phyloP scores from a whole-genome alignment of 2,329 filamentous ascomycete genomes.

The Fusarium sp. region DNA sequence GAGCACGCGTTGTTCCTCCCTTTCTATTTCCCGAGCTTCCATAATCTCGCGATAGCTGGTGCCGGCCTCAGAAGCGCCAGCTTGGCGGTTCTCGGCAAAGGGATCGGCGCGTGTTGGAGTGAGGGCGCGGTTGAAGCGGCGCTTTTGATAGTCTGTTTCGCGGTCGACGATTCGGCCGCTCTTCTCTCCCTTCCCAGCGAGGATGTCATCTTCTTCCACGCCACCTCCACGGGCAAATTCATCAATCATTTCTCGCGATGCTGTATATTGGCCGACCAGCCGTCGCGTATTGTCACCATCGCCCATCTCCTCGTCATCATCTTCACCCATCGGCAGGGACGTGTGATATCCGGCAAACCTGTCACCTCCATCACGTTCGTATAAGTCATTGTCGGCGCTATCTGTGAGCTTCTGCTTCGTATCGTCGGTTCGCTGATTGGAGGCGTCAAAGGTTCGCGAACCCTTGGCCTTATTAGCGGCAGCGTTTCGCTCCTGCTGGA shows the following conservation, averaged over 20 bases:
- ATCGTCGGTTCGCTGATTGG: slow-evolving; percentile 84
- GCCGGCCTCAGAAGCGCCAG: slow-evolving; percentile 73
- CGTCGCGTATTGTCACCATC: slow-evolving; percentile 77
- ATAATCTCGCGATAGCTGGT: slow-evolving; percentile 90
- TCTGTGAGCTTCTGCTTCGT: slow-evolving; percentile 94
- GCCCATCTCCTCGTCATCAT: slow-evolving; percentile 80
- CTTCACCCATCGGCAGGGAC: slow-evolving; percentile 82
- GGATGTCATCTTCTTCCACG: slow-evolving; percentile 90
- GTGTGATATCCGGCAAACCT: slow-evolving; percentile 91
- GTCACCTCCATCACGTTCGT: slow-evolving; percentile 79
- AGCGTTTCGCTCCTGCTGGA: slow-evolving; percentile 93
- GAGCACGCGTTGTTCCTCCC: slow-evolving; percentile 88
- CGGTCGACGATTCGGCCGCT: slow-evolving; percentile 90
- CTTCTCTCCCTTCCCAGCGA: slow-evolving; percentile 84
- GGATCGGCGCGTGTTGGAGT: slow-evolving; percentile 88
- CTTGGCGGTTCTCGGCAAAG: slow-evolving; percentile 79
- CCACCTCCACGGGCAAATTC: slow-evolving; percentile 88
- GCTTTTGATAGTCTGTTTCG: slow-evolving; percentile 97
- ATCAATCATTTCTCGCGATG: slow-evolving; percentile 88
- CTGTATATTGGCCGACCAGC: slow-evolving; percentile 94
- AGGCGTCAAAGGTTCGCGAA: slow-evolving; percentile 79
- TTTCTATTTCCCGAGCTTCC: slow-evolving; percentile 87
- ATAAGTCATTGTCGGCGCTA: slow-evolving; percentile 86
- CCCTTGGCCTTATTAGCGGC: slow-evolving; percentile 85
- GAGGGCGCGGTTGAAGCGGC: slow-evolving; percentile 86